Evolutionary conservation across 805 yeast species (phyloP).

Genomic region (Nakazawaea pomicola): DNA sequence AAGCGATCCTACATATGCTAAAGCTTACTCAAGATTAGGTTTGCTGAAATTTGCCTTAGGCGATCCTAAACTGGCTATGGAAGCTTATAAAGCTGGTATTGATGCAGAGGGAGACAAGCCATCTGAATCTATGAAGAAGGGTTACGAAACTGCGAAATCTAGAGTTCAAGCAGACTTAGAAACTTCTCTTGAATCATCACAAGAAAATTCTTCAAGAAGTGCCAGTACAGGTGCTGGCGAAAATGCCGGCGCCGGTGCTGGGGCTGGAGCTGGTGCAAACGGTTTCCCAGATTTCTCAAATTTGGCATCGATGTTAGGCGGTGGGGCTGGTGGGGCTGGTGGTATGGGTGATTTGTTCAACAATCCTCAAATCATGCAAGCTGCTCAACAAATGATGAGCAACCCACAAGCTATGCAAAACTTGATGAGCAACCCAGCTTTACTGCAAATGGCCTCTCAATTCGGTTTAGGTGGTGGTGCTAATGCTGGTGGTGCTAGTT

Average conservation of each 20-base stretch:
- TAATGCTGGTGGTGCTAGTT: conserved; percentile 15
- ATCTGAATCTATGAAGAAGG: conserved; percentile 86
- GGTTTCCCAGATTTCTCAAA: conserved; percentile 78
- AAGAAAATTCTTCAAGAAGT: conserved; percentile 12
- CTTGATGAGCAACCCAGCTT: conserved; percentile 74
- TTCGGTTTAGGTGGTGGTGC: conserved; percentile 61
- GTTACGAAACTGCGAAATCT: conserved; percentile 88
- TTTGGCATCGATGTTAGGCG: conserved; percentile 52
- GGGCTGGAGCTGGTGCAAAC: conserved; percentile 31
- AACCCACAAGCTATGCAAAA: conserved; percentile 73
- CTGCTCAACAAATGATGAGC: conserved; percentile 84
- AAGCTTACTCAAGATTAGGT: conserved; percentile 94
- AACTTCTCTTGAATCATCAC: conserved; percentile 27
- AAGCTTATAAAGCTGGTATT: conserved; percentile 85
- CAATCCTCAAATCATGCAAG: conserved; percentile 89
- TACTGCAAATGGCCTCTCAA: conserved; percentile 78
- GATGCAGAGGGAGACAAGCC: conserved; percentile 82
- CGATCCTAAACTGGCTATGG: conserved; percentile 83
- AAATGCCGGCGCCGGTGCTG: conserved; percentile 35
- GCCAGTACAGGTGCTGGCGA: conserved; percentile 22
- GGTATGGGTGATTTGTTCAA: conserved; percentile 65
- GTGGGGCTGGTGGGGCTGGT: conserved; percentile 68
- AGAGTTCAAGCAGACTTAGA: conserved; percentile 75
- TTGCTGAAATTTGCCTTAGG: conserved; percentile 92
- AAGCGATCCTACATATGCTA: conserved; percentile 74